Base-by-base conservation (phyloP, 1,284 basidiomycete species). In the Tetrapyrgos nigripes region DNA sequence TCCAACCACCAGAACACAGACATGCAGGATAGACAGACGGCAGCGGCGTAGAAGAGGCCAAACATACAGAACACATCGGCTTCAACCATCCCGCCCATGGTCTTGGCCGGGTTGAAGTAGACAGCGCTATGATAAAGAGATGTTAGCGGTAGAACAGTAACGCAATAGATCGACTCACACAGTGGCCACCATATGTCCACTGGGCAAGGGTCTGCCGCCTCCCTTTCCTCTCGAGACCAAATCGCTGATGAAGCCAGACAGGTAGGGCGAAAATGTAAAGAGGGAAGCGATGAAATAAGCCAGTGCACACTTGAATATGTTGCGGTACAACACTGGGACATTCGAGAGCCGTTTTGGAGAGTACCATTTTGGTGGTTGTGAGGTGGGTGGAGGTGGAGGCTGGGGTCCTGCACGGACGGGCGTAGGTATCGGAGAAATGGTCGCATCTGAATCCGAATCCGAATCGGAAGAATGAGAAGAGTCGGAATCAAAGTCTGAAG, bases 281-380 rank as follows among this genome's bases (percentile, higher is more conserved):
- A 98, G 79, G 0, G 93, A 95, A 2, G 85, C 96, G 60, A 98
- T 75, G 59, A 95, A 87, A 72, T 99, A 99, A 0, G 96, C 93
- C 10, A 98, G 79, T 1, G 88, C 85, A 74, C 97, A 99, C 77
- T 98, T 98, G 66, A 96, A 72, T 50, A 98, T 88, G 69, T 92
- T 93, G 44, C 83, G 82, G 62, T 87, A 85, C 6, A 91, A 64
- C 2, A 81, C 65, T 3, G 87, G 79, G 29, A 88, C 58, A 3
- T 59, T 33, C 1, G 67, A 65, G 14, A 67, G 55, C 28, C 67
- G 62, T 56, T 62, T 37, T 43, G 11, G 66, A 57, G 10, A 67
- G 68, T 50, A 62, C 66, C 63, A 58, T 35, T 48, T 58, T 2
- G 53, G 19, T 29, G 52, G 54, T 13, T 24, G 21, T 29, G 51